Base-by-base conservation (phyloP, 2,329 filamentous ascomycete genomes). In the Setomelanomma holmii region DNA sequence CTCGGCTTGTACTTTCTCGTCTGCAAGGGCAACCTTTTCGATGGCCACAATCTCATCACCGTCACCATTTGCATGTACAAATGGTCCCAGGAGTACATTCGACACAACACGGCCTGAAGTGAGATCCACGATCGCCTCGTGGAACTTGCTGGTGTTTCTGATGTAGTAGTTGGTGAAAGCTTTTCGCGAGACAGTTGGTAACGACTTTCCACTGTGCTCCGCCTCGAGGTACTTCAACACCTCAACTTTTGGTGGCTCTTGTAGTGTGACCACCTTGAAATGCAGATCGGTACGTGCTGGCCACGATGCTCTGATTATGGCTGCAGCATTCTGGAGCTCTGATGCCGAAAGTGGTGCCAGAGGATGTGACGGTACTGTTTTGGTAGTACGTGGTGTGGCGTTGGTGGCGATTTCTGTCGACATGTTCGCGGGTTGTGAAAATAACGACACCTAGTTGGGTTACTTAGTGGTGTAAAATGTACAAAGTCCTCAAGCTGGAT, bases 211-310 rank as follows among this genome's bases (percentile, higher is more conserved):
- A 23, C 75, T 75, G 49, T 85, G 80, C 66, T 89, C 86, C 33
- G 85, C 87, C 44, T 86, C 85, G 16, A 85, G 75, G 68, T 87
- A 89, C n/a, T 81, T 79, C 5, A 86, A 67, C 55, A 80, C 78
- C 58, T 84, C 78, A 33, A 75, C 75, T 77, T 89, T 89, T 34
- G 79, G 77, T 3, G 87, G 86, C 64, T 89, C 86, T 45, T 87
- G 81, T 3, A 89, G 77, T 19, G 85, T 89, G 44, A 91, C 82
- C 60, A 82, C 83, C 75, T 90, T 90, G 79, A 85, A 86, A 45
- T 86, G 82, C 38, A 87, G 68, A 23, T 82, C 77, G 2, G 80
- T 82, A 20, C 78, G 77, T 11, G 75, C 72, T 0, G 85, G 85
- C 82, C 85, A 88, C 49, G 79, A 75, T 40, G 72, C 68, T 51